Percentiles rank a stretch among this genome's conserved stretches.
phyloP scores from a whole-genome alignment of 345 rosid genomes.

The Aurinia saxatilis region DNA sequence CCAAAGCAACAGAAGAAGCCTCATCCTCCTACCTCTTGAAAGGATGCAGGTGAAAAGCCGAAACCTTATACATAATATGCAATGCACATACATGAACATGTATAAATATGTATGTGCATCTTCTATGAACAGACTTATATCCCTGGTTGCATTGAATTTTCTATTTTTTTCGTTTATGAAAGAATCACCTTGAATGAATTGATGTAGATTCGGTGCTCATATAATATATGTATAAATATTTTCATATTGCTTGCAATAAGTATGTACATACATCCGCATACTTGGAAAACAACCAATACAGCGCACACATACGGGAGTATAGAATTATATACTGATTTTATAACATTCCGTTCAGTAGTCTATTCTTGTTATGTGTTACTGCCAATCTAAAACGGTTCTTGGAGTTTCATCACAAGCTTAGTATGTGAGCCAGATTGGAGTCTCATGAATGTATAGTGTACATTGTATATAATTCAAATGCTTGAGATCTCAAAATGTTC shows the following conservation, averaged over 20 bases:
- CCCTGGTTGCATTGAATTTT: neutral
- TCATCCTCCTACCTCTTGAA: constrained; percentile 67
- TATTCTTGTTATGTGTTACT: too few species aligned
- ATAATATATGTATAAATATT: constrained; percentile 8
- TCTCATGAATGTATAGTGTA: neutral
- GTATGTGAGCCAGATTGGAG: neutral
- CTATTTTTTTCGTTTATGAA: neutral
- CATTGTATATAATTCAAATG: neutral
- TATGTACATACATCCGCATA: neutral
- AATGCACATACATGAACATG: constrained; percentile 17
- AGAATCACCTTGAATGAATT: constrained; percentile 9
- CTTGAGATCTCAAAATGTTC: neutral
- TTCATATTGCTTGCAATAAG: constrained; percentile 1
- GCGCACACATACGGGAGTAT: constrained; percentile 3
- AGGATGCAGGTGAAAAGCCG: constrained; percentile 24
- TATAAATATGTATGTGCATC: constrained; percentile 24
- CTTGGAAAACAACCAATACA: neutral
- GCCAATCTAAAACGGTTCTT: neutral
- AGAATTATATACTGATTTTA: neutral
- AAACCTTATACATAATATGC: constrained; percentile 2
- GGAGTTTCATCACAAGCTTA: neutral
- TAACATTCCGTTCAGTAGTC: neutral
- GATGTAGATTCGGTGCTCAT: constrained; percentile 19
- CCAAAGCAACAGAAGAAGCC: constrained; percentile 47
- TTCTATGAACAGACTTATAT: neutral